A percentile compares a stretch with the other conserved stretches of the same genome.
These are phyloP conservation scores for Bonia amplexicaulis DNA, from an alignment of 176 grass and related monocot genomes.

Conservation along the genomic window DNA sequence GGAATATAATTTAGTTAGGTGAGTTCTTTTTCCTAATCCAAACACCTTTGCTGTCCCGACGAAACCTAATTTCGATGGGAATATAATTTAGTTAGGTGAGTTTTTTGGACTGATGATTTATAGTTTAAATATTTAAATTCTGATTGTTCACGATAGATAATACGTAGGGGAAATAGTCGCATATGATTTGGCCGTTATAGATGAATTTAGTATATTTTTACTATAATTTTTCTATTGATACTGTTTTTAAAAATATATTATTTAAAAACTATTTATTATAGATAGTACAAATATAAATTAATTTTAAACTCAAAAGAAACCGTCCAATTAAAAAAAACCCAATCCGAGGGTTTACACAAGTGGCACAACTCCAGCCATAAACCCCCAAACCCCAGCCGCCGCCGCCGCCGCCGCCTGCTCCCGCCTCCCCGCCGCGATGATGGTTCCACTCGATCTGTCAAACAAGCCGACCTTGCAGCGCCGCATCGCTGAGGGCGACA, in stretches of 20 bases:
- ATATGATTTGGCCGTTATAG: no score
- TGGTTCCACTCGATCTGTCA: slow-evolving; percentile 43
- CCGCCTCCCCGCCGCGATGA: background rate
- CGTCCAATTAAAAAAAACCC: no score
- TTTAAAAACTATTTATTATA: no score
- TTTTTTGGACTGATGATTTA: no score
- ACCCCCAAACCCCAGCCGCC: background rate
- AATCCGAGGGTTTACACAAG: background rate
- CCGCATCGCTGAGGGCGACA: slow-evolving; percentile 61
- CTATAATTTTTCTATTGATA: no score
- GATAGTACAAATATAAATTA: no score
- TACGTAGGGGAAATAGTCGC: no score
- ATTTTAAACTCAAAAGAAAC: no score
- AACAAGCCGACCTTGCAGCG: slow-evolving; percentile 49
- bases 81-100: background rate
- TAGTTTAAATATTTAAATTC: no score
- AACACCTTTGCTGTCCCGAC: background rate
- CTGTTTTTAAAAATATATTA: no score
- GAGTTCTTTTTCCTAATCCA: background rate
- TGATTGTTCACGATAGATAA: no score
- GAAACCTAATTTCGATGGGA: background rate
- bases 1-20: background rate
- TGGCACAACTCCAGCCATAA: background rate
- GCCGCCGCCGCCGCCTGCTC: background rate
- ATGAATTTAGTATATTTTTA: no score